A percentile compares a stretch with the other conserved stretches of the same genome.
phyloP scores from a whole-genome alignment of 208 protist species.

The Crithidia mellificae region DNA sequence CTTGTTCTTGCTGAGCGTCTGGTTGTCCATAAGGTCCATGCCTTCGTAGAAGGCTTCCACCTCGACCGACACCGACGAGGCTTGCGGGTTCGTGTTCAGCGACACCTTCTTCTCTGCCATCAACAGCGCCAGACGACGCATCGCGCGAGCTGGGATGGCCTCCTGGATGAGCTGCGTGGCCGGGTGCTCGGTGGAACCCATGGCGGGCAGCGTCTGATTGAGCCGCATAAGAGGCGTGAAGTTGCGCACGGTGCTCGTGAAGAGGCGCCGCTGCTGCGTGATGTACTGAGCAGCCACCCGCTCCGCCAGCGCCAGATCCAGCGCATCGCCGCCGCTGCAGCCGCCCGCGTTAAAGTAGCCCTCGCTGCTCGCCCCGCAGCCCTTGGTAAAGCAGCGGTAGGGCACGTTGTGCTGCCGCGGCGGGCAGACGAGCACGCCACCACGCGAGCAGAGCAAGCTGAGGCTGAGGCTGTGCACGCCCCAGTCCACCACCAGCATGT shows the following conservation, averaged over 20 bases:
- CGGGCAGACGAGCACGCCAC: conserved; percentile 54
- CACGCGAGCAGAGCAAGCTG: conserved; percentile 45
- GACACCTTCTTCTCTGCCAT: conserved; percentile 84
- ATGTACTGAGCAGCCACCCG: conserved; percentile 77
- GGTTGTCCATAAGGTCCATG: conserved; percentile 81
- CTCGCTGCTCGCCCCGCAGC: conserved; percentile 8
- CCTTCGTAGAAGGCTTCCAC: conserved; percentile 90
- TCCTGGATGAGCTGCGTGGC: conserved; percentile 44
- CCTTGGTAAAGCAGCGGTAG: conserved; percentile 43
- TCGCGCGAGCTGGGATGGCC: conserved; percentile 67
- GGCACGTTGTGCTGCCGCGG: conserved; percentile 24
- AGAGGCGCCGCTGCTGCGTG: conserved; percentile 62
- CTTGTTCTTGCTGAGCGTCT: conserved; percentile 65
- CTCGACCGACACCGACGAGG: conserved; percentile 68
- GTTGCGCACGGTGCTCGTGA: conserved; percentile 45
- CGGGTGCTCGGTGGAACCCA: conserved; percentile 29
- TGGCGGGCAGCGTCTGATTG: conserved; percentile 23
- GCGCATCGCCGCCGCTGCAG: conserved; percentile 60
- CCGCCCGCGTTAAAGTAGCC: conserved; percentile 27
- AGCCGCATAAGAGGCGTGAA: conserved; percentile 31
- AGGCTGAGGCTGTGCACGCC: conserved; percentile 71
- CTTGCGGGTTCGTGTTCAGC: conserved; percentile 64
- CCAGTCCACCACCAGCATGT: conserved; percentile 85
- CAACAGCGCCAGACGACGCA: conserved; percentile 61
- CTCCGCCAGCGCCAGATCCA: conserved; percentile 69